Base-by-base conservation (phyloP, 345 rosid species). In the Turritis glabra region DNA sequence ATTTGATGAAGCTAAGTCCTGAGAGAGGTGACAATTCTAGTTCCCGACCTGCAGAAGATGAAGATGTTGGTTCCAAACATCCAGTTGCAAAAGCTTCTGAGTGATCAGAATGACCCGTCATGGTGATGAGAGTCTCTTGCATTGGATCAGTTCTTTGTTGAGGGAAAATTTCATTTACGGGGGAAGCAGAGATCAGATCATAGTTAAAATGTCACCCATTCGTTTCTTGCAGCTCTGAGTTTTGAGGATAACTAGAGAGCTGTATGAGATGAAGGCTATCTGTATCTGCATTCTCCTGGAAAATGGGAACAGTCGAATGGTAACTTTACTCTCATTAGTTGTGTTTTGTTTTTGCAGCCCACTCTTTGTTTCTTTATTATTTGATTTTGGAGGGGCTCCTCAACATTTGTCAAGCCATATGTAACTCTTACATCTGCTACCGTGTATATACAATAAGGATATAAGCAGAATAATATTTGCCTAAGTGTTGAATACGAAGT, bases 31-130 rank as follows among this genome's bases (percentile, higher is more conserved):
- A 12, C 15, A 50, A 3, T 9, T 37, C 52, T 66, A 43, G 26
- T 44, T 43, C 51, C 21, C 35, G 6, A 29, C 54, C 63, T 52
- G 43, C 17, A 40, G 72, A 43, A 51, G 63, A 50, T 52, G 47
- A 30, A 51, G 69, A 58, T 38, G 46, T 61, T 75, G 52, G n/a
- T 37, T 48, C 73, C 46, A 67, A 75, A 64, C 30, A 44, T 37
- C 19, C 26, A 35, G 52, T 48, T 37, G 26, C 58, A 5, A 44
- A 66, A 68, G 53, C 58, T 60, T 48, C 51, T 25, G 56, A 60
- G 29, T 30, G 55, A 76, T 33, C 38, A 48, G 54, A 67, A 51
- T 22, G 30, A 51, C 6, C 44, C 4, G 1, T 54, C 38, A 64
- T 26, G 11, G 41, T 23, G 29, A 51, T 33, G 37, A 25, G 29